Base-by-base conservation (phyloP, 2,329 filamentous ascomycete genomes). In the Lachnellula arida region DNA sequence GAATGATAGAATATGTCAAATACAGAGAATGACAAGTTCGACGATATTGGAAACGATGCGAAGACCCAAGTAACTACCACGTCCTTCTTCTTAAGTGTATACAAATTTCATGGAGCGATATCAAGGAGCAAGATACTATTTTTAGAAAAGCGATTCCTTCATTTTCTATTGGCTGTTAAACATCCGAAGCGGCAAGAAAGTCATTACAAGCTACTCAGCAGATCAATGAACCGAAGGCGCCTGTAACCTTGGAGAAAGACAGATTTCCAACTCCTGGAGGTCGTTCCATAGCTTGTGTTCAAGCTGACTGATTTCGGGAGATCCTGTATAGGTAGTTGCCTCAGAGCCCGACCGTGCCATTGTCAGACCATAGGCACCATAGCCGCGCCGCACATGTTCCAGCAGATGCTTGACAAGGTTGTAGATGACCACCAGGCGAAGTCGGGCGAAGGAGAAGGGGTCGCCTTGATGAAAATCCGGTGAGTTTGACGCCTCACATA, bases 291-390 rank as follows among this genome's bases (percentile, higher is more conserved):
- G 49, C 49, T 44, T 52, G 2, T 52, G 35, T 52, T 52, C 49
- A 52, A 52, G 49, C 39, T 52, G 49, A 52, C 49, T 52, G 49
- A 52, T 52, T 52, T 52, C 49, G 12, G 46, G 49, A 46, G 49
- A 46, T 17, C n/a, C 35, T 39, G 35, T 7, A 39, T 39, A 39
- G 35, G 35, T 39, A 39, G 35, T 39, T 39, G 22, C 49, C 19
- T 52, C 23, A 23, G 49, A 46, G 49, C 22, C 49, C 39, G 39
- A 52, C 15, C 19, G 35, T 46, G 23, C 49, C 22, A 46, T 32
- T 46, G 49, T 52, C 39, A 52, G 49, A 34, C 39, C 39, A 52
- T 52, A 52, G 39, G 49, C 49, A 43, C 49, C 49, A 46, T 52
- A 46, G 49, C 49, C 49, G 40, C 49, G 39, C 49, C 49, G 49